A percentile compares a stretch with the other conserved stretches of the same genome.
Conservation (phyloP, 345 rosid species). For the Syzygium aromaticum region DNA sequence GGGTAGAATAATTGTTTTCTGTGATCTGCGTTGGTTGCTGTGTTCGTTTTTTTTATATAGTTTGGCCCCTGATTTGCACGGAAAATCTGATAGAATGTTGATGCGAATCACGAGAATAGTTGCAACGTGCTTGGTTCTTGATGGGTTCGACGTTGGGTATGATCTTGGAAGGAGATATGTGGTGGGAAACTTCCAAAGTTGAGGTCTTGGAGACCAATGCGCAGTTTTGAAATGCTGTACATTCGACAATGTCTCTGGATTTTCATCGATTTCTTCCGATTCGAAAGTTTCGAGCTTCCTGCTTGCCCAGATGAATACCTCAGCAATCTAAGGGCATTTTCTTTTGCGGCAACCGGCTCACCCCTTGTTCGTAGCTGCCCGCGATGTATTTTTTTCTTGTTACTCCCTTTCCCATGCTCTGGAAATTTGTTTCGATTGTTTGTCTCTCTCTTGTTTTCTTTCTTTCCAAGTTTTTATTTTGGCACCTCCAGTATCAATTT, state of each 20-base stretch:
- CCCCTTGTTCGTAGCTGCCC: neutral
- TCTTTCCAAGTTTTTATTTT: neutral
- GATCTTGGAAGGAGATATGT: neutral
- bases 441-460: neutral
- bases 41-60: neutral
- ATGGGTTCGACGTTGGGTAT: neutral
- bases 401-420: neutral
- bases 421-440: neutral
- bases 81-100: neutral
- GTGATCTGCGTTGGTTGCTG: neutral
- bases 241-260: neutral
- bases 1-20: neutral
- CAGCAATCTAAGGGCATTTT: neutral
- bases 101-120: neutral
- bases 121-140: neutral
- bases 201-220: neutral
- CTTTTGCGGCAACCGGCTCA: neutral
- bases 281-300: neutral
- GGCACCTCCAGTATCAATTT: neutral
- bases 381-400: neutral
- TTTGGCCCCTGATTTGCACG: neutral
- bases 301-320: neutral
- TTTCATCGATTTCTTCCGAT: neutral
- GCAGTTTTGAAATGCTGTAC: neutral
- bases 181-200: neutral